Base-by-base conservation (phyloP, 2,329 filamentous ascomycete genomes). In the Stylonectria norvegica region DNA sequence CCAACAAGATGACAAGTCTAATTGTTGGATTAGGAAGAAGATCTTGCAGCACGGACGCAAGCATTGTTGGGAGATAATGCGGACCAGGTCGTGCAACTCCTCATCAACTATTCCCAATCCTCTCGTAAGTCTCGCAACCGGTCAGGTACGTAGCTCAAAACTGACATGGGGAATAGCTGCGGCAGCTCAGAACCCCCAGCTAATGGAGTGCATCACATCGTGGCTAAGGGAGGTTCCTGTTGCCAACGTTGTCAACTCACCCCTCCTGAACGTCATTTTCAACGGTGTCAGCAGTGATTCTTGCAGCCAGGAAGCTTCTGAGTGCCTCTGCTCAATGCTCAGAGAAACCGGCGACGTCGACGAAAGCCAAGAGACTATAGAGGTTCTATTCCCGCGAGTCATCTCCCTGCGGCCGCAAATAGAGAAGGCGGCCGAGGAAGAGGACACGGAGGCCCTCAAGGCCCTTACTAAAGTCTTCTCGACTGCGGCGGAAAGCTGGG, bases 211-310 rank as follows among this genome's bases (percentile, higher is more conserved):
- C 63, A 89, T 97, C 55, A 94, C 89, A 20, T 96, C 93, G 3
- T 98, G 93, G 93, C 78, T 97, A 52, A 81, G 89, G 54, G 93
- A 98, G 67, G 88, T 98, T 5, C 88, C 91, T 1, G 79, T 95
- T 34, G 76, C 76, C 49, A 83, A 86, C 47, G 81, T 98, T 49
- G 85, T 95, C 52, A 85, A 84, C 54, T 96, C 91, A 2, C 85
- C 90, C 5, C 73, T 98, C 11, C 74, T 98, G 53, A 80, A 88
- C 50, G 75, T 90, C 37, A 79, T 96, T 35, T 81, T 96, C 59
- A 79, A 81, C 50, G 89, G 86, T 5, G 69, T 96, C 20, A 77
- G 85, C 33, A 76, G 81, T 43, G 87, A 94, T 23, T 70, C 75
- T 29, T 89, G 91, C 7, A 87, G 94, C 55, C 85, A 95, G 57